Evolutionary conservation across 805 yeast genomes (phyloP), one percentile per base, ranked within the genome.

Genomic region (Jamesozyma spencerorum): DNA sequence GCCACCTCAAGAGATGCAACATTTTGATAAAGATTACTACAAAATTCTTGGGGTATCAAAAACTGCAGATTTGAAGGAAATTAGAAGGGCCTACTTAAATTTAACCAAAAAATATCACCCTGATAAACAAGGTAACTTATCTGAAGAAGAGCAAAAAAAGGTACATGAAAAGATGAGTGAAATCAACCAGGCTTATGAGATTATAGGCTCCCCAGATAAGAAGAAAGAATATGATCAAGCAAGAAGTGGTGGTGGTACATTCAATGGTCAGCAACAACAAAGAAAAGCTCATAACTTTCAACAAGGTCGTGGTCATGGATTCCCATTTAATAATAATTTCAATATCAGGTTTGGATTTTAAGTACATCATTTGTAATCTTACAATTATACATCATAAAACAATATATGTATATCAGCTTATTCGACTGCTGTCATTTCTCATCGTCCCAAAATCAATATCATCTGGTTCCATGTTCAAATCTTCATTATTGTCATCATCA

Each of bases 131-230:
- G 78, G 77, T 52, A 79, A 77, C 28, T 40, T 54, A n/a, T 47
- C 58, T 13, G 85, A 80, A 30, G 58, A 81, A 44, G 68, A 79
- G 7, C 71, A 75, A 22, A 85, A 79, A 26, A 74, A 81, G 43
- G 81, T 82, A 29, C 95, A 86, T 60, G 68, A 68, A 37, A 85
- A 83, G 53, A 92, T 90, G 88, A 86, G 94, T 36, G 88, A 81
- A 41, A 84, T 90, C 47, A 92, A 90, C 61, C 85, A 83, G 55
- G 97, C 97, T 0, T 87, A 92, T 60, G 97, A 87, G 57, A 79
- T 81, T 2, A 68, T 90, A 29, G 74, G 87, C 8, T 77, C 83
- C 49, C 74, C 75, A 2, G 82, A 77, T 34, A 65, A 73, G 44
- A 72, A 79, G 44, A 72, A 66, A 34, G 72, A 77, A 36, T 90